A percentile compares a stretch with the other conserved stretches of the same genome.
Conservation (phyloP, 225 moss, liverwort and hornwort species). For the Thuidium tamariscinum region DNA sequence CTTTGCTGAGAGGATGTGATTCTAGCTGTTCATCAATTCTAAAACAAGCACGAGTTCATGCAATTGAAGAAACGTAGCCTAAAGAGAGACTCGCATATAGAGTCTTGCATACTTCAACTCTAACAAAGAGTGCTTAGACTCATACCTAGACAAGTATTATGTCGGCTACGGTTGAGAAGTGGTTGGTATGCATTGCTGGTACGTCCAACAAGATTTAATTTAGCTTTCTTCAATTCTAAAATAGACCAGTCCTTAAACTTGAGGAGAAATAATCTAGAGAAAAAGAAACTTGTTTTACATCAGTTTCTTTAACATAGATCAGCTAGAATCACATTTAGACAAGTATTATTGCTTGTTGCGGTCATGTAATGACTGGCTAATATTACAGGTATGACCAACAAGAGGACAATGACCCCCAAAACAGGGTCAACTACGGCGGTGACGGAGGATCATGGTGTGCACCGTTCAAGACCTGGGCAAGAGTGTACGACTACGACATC, state of each 20-base stretch:
- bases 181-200: neutral
- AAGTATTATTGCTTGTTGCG: neutral
- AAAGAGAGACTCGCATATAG: neutral
- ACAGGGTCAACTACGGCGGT: conserved; percentile 64
- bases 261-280: neutral
- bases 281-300: neutral
- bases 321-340: neutral
- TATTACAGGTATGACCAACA: conserved; percentile 52
- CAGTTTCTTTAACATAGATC: neutral
- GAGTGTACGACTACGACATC: conserved; percentile 73
- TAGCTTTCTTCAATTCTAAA: neutral
- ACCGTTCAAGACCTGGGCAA: conserved; percentile 71
- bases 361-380: neutral
- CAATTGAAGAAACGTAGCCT: neutral
- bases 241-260: too few species aligned
- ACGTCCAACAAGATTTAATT: conserved; percentile 20
- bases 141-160: neutral
- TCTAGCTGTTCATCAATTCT: neutral
- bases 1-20: neutral
- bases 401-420: conserved; percentile 29
- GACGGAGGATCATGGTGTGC: conserved; percentile 78
- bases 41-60: neutral
- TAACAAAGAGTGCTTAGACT: neutral
- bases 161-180: neutral
- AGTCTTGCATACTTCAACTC: neutral